Percentiles rank a stretch among this genome's conserved stretches.
These are phyloP conservation scores for Harringtonia aguacate DNA, from an alignment of 2,329 filamentous ascomycete species.

Conservation along the genomic window DNA sequence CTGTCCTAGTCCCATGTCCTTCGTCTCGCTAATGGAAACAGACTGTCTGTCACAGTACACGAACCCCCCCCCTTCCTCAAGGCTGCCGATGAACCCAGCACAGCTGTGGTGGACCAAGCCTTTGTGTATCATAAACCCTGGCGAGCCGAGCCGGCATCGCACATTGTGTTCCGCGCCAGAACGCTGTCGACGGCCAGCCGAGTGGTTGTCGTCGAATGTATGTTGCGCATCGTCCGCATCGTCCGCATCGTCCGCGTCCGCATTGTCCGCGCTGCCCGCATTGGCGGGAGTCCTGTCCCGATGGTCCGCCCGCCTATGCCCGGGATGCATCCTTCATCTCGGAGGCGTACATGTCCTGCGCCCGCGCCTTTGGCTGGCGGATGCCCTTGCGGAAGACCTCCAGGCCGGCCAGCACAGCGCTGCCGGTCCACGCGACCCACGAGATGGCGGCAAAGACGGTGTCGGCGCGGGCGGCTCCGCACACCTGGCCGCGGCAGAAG, in stretches of 20 bases:
- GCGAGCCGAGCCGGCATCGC: too few species aligned
- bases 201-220: neutral
- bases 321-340: conserved; percentile 25
- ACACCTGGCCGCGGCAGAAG: conserved; percentile 48
- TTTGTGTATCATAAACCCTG: neutral
- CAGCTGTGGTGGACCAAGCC: conserved; percentile 1
- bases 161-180: too few species aligned
- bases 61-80: too few species aligned
- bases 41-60: too few species aligned
- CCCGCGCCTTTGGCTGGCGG: conserved; percentile 15
- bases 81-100: conserved; percentile 2
- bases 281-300: neutral
- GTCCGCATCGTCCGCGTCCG: too few species aligned
- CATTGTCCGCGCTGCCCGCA: too few species aligned
- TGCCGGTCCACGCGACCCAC: conserved; percentile 42
- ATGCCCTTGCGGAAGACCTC: conserved; percentile 35
- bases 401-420: conserved; percentile 32
- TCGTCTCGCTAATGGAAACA: too few species aligned
- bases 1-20: too few species aligned
- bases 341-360: conserved; percentile 16
- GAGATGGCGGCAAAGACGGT: conserved; percentile 42
- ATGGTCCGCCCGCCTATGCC: conserved; percentile 5
- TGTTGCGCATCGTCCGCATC: too few species aligned
- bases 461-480: conserved; percentile 41
- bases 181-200: too few species aligned